Base-by-base conservation (phyloP, 2,329 filamentous ascomycete genomes). In the Curvularia hawaiiensis region DNA sequence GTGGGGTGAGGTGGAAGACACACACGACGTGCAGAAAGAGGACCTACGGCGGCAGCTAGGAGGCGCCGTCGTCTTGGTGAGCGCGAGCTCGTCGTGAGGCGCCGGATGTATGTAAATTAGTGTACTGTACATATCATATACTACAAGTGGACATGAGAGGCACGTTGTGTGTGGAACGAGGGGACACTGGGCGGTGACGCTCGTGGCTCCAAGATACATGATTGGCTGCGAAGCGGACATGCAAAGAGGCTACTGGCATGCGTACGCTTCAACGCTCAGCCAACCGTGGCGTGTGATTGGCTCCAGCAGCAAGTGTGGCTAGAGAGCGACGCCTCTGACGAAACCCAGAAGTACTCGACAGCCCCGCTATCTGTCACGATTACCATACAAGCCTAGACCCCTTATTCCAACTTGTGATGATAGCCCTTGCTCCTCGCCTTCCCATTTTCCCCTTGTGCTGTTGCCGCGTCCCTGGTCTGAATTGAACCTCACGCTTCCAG, bases 1-100 rank as follows among this genome's bases (percentile, higher is more conserved):
- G 77, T 98, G 95, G 94, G 95, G 95, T 9, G 93, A 97, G 81
- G 95, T 99, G 0, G 95, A 99, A 76, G 93, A 99, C 77, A 97
- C 93, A 28, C 95, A 99, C 78, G 95, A 99, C 80, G 95, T 99
- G 1, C 90, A 96, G 69, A 90, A 88, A 76, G 94, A 96, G 77
- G 95, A 99, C 77, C 67, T 98, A 64, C 85, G 87, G 72, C 84
- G 94, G 69, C 95, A 98, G 79, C 79, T 98, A 58, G 95, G 94
- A 14, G 96, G 92, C 74, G 90, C 92, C 11, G 83, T 97, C 16
- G 74, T 98, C 70, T 79, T 98, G 49, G 90, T 97, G 10, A 88
- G 70, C 50, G 76, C 76, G 30, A 57, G 65, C 14, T 58, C 58
- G 3, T 54, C 58, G 10, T 67, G 12, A 48, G 12, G 28, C 31